Base-by-base conservation (phyloP, 148 eudicot genomes). In the Vaccinium darrowii region DNA sequence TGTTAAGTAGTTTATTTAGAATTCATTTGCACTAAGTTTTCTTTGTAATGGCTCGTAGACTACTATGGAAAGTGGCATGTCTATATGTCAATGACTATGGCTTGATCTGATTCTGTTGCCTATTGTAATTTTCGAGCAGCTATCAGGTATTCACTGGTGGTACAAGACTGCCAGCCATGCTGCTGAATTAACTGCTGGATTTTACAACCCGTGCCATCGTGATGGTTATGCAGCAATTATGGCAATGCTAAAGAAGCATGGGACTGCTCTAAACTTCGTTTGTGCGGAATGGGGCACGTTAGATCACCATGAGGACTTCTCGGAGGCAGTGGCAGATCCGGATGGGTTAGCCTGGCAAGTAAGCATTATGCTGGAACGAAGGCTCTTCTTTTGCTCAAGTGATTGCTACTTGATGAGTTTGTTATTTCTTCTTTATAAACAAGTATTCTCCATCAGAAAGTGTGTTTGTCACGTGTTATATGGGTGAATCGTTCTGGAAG, bases 131-230 rank as follows among this genome's bases (percentile, higher is more conserved):
- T 87, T 47, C 85, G 88, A 88, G 88, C 95, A 97, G 99, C 85
- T 97, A 73, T 81, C 96, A 80, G 92, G 98, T 80, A 88, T 92
- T 82, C 93, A 92, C 89, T 94, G 98, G 96, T 97, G 98, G 99
- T 97, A 95, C 89, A 97, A 94, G 93, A 93, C 98, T 83, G 88
- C 93, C 84, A 94, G 99, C 89, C 99, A 97, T 90, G 99, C 98
- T 82, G 95, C 99, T 84, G 99, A 97, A 87, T 85, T 97, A 91
- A 94, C 98, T 60, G 94, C 98, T 84, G 99, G 99, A 81, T 92
- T 89, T 89, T 91, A 95, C 88, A 97, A 97, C 89, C 87, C 98
- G 19, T 85, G 91, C 87, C 94, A 97, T 86, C 98, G 95, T 49
- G 94, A 97, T 86, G 99, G 99, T 49, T 97, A 97, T 91, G 92